Conservation (phyloP, 2,329 filamentous ascomycete species). For the Stromatinia cepivora region DNA sequence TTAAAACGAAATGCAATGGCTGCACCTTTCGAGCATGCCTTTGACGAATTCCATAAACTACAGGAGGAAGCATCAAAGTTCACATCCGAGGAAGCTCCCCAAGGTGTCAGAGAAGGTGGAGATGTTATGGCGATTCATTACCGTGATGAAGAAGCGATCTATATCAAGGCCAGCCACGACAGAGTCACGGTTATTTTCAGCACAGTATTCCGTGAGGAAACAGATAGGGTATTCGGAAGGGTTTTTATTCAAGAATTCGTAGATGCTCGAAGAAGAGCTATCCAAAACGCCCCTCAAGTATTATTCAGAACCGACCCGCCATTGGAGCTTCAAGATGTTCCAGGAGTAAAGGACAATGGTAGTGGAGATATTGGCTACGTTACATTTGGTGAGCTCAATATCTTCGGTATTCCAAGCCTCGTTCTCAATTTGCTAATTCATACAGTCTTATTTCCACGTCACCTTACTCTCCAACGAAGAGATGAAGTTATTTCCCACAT, state of each 20-base stretch:
- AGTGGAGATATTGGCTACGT: slow-evolving; percentile 94
- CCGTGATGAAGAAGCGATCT: slow-evolving; percentile 97
- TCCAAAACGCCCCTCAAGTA: slow-evolving; percentile 98
- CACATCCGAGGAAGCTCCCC: slow-evolving; percentile 89
- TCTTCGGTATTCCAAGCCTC: slow-evolving; percentile 27
- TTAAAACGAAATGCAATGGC: slow-evolving; percentile 99
- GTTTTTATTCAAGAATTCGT: slow-evolving; percentile 99
- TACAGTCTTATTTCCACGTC: slow-evolving; percentile 88
- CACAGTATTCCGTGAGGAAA: slow-evolving; percentile 96
- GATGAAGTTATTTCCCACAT: slow-evolving; percentile 98
- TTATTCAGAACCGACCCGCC: slow-evolving; percentile 94
- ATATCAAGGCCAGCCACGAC: slow-evolving; percentile 96
- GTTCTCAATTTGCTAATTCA: slow-evolving; percentile 24
- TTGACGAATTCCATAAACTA: slow-evolving; percentile 84
- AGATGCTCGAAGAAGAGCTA: slow-evolving; percentile 88
- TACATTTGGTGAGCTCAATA: slow-evolving; percentile 74
- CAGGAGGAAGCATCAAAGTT: slow-evolving; percentile 89
- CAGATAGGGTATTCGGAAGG: slow-evolving; percentile 94
- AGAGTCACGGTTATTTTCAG: slow-evolving; percentile 99
- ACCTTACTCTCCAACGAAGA: slow-evolving; percentile 86
- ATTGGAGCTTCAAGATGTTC: slow-evolving; percentile 82
- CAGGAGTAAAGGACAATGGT: slow-evolving; percentile 73
- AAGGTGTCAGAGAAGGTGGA: slow-evolving; percentile 85
- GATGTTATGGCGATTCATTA: slow-evolving; percentile 97
- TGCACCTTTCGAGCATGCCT: slow-evolving; percentile 95